Evolutionary conservation across 2,329 filamentous ascomycete genomes (phyloP).

Genomic region (Penicillium paneum): DNA sequence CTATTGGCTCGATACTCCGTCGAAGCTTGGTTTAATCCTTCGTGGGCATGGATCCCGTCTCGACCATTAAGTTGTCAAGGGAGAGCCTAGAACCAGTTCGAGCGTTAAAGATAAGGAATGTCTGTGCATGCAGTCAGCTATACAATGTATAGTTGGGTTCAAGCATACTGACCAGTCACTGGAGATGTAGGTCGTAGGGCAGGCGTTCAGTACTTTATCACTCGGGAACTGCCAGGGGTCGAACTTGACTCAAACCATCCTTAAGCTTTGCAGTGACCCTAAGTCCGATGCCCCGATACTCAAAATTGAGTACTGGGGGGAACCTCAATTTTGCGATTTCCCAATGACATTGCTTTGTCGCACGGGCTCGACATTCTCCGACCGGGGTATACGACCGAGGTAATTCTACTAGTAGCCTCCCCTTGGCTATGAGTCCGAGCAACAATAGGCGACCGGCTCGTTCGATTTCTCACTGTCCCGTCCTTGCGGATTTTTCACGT

Average conservation of each 20-base stretch:
- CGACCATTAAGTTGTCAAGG: not conserved
- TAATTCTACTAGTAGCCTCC: conserved; percentile 59
- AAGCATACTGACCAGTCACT: not conserved
- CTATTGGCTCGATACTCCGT: not conserved
- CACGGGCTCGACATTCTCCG: conserved; percentile 54
- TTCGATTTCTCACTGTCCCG: conserved; percentile 58
- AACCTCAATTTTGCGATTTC: too few relatives aligned
- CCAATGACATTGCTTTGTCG: conserved; percentile 54
- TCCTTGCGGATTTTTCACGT: conserved; percentile 56
- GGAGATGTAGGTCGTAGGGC: too few relatives aligned
- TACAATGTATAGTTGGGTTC: not conserved
- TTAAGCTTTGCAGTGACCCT: not conserved
- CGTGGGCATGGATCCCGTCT: not conserved
- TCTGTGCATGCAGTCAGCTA: not conserved
- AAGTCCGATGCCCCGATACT: conserved; percentile 11
- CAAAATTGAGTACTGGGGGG: too few relatives aligned
- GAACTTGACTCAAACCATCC: too few relatives aligned
- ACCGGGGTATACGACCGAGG: conserved; percentile 61
- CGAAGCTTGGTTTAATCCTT: not conserved
- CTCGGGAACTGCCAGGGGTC: not conserved
- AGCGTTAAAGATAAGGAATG: not conserved
- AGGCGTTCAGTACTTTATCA: not conserved
- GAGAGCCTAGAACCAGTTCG: not conserved
- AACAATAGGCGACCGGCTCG: conserved; percentile 47
- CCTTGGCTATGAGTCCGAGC: conserved; percentile 51